Base-by-base conservation (phyloP, 1,284 basidiomycete species). In the Amylostereum areolatum region DNA sequence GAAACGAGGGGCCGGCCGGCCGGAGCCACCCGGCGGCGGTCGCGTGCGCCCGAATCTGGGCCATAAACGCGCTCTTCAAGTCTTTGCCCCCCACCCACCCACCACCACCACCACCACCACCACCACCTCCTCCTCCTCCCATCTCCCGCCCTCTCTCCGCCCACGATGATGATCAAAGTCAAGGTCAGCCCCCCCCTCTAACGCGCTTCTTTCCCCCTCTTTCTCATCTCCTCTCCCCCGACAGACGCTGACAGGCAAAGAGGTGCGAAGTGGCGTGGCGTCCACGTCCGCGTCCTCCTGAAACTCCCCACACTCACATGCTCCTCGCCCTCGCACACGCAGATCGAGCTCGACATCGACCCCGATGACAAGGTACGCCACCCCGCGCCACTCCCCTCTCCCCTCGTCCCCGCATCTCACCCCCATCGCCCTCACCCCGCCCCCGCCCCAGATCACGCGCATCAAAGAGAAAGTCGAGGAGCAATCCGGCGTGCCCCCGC, bases 381-480 rank as follows among this genome's bases (percentile, higher is more conserved):
- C 35, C 31, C n/a, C n/a, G n/a, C n/a, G n/a, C n/a, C n/a, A n/a
- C n/a, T n/a, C n/a, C n/a, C n/a, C n/a, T n/a, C n/a, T n/a, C n/a
- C n/a, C n/a, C n/a, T n/a, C n/a, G n/a, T n/a, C n/a, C n/a, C n/a
- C 25, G 5, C 29, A 25, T 29, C 29, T n/a, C 33, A 18, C 28
- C 32, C 46, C 37, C 33, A 11, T 40, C 25, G 42, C 42, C n/a
- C 32, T 34, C 43, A 24, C 28, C 28, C 33, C 43, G 36, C 11
- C 45, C 45, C 39, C 31, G 8, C 25, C 24, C 29, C 59, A 97
- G 95, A 93, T 97, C 65, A 78, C 83, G 43, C 85, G 92, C 58
- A 96, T 99, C 72, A 99, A 99, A 74, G 95, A 97, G 77, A 90
- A 92, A 67, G 93, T 99, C 31, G 97, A 99, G 68, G 96, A 98